Percentiles rank a stretch among this genome's conserved stretches.
Evolutionary conservation across 2,329 filamentous ascomycete species (phyloP).

Genomic region (Hirsutella minnesotensis): DNA sequence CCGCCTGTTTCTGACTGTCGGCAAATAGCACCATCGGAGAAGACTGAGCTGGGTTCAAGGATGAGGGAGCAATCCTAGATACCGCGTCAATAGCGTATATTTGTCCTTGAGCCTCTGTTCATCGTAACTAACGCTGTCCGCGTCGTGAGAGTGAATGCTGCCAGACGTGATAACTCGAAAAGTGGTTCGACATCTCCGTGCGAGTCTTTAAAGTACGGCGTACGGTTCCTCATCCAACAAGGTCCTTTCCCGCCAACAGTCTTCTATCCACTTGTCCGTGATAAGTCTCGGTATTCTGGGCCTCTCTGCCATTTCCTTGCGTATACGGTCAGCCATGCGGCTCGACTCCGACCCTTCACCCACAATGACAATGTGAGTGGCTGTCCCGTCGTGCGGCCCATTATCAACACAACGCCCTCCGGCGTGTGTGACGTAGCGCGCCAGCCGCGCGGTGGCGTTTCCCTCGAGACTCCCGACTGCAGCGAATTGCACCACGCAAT

Average conservation of each 20-base stretch:
- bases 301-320: constrained; percentile 31
- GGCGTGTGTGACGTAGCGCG: constrained; percentile 55
- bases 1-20: constrained; percentile 66
- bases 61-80: neutral
- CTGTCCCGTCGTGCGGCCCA: constrained; percentile 30
- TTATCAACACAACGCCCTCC: constrained; percentile 46
- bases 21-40: constrained; percentile 3
- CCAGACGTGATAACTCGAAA: no score
- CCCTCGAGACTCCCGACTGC: constrained; percentile 15
- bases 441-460: constrained; percentile 29
- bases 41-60: neutral
- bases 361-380: constrained; percentile 63
- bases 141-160: no score
- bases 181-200: neutral
- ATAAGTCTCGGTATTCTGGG: constrained; percentile 57
- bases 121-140: neutral
- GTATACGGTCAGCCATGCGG: constrained; percentile 29
- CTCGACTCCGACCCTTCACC: constrained; percentile 24
- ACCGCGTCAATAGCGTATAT: no score
- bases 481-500: constrained; percentile 29
- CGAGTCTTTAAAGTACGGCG: constrained; percentile 11
- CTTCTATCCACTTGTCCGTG: constrained; percentile 58
- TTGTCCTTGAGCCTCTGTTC: neutral
- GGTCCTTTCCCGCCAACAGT: constrained; percentile 70
- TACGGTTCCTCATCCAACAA: constrained; percentile 67